Evolutionary conservation across 2,329 filamentous ascomycete species (phyloP).

Genomic region (Ophiostoma australiae): DNA sequence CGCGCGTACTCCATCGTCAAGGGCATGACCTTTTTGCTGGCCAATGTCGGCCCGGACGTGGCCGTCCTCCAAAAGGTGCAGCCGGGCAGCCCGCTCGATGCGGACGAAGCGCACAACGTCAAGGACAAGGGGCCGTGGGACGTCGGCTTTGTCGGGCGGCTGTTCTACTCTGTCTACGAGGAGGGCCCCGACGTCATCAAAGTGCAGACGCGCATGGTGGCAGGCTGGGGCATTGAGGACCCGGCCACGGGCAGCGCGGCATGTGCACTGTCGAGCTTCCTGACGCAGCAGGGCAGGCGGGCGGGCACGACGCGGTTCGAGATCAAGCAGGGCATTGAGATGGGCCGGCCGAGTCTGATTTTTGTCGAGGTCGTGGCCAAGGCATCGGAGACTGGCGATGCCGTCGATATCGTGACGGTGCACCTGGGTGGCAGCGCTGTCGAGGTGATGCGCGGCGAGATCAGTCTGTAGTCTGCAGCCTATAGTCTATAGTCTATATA

Average conservation of each 20-base stretch:
- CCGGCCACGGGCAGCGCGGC: constrained; percentile 61
- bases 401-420: constrained; percentile 29
- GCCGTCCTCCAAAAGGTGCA: constrained; percentile 52
- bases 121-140: constrained; percentile 52
- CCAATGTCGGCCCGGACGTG: constrained; percentile 31
- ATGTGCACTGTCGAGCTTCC: constrained; percentile 50
- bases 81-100: constrained; percentile 39
- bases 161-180: constrained; percentile 52
- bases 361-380: constrained; percentile 40
- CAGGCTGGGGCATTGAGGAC: constrained; percentile 47
- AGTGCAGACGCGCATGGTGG: constrained; percentile 59
- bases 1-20: constrained; percentile 61
- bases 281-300: constrained; percentile 42
- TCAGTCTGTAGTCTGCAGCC: constrained; percentile 8
- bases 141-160: constrained; percentile 48
- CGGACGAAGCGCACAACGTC: constrained; percentile 32
- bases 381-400: constrained; percentile 9
- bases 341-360: constrained; percentile 55
- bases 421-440: constrained; percentile 33
- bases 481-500: too few species aligned
- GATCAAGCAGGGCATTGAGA: constrained; percentile 63
- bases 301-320: constrained; percentile 39
- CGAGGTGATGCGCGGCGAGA: constrained; percentile 33
- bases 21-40: constrained; percentile 68
- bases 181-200: neutral